phyloP scores from a whole-genome alignment of 768 basidiomycete species.

The Hortiboletus campestris region DNA sequence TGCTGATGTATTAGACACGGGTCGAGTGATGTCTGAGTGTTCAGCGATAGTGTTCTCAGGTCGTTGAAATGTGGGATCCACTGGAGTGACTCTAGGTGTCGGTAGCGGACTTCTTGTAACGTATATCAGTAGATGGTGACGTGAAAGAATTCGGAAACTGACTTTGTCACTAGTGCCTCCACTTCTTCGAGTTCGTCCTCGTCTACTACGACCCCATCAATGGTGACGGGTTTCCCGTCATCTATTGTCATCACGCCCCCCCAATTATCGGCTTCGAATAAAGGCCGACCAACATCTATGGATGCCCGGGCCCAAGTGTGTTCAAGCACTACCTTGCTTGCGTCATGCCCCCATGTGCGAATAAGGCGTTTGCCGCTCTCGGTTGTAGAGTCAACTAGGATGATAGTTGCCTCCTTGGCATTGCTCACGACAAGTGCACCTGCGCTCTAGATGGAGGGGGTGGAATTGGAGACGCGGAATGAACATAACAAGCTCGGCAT shows the following conservation, averaged over 20 bases:
- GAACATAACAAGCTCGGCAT: constrained; percentile 11
- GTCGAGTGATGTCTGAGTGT: background rate
- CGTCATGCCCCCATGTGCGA: constrained; percentile 54
- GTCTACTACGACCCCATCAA: constrained; percentile 33
- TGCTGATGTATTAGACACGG: background rate
- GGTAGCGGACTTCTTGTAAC: constrained; percentile 56
- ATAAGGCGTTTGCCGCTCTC: constrained; percentile 56
- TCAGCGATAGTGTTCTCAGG: constrained; percentile 1
- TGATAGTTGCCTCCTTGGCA: constrained; percentile 51
- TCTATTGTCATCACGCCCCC: constrained; percentile 40
- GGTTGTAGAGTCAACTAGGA: constrained; percentile 56
- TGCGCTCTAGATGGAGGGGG: constrained; percentile 40
- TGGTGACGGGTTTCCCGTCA: constrained; percentile 33
- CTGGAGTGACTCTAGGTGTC: constrained; percentile 59
- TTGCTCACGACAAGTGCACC: constrained; percentile 54
- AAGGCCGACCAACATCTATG: constrained; percentile 40
- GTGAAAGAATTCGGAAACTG: constrained; percentile 29
- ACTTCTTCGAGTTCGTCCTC: constrained; percentile 40
- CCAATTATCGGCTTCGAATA: constrained; percentile 52
- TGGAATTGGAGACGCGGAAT: background rate
- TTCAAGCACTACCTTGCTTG: constrained; percentile 48
- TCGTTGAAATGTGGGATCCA: constrained; percentile 27
- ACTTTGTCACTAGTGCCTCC: constrained; percentile 42
- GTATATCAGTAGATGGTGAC: constrained; percentile 15
- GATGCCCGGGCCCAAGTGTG: constrained; percentile 53